Percentiles rank a stretch among this genome's conserved stretches.
These are phyloP conservation scores for Neotropicomus parvogracilis DNA, from an alignment of 1,284 basidiomycete species.

Conservation along the genomic window DNA sequence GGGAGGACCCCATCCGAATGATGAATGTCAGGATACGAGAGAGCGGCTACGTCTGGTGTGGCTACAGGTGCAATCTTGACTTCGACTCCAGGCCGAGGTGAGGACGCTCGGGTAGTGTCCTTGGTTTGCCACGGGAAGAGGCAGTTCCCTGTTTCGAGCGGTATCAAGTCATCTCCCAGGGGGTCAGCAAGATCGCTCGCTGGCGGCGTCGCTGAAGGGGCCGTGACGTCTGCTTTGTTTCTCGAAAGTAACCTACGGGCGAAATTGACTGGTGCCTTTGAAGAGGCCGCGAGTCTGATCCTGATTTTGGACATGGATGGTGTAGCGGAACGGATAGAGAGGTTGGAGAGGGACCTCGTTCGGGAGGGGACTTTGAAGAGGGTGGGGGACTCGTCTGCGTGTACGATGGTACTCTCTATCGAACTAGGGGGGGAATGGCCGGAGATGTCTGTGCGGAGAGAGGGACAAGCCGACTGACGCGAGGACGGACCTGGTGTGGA, in stretches of 20 bases:
- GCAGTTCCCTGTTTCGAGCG: slow-evolving; percentile 36
- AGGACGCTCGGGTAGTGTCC: slow-evolving; percentile 27
- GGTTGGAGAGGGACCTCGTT: slow-evolving; percentile 54
- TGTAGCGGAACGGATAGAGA: slow-evolving; percentile 46
- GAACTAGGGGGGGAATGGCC: slow-evolving; percentile 17
- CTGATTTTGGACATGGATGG: slow-evolving; percentile 47
- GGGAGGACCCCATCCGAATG: slow-evolving; percentile 15
- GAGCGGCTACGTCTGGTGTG: slow-evolving; percentile 10
- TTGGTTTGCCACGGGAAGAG: slow-evolving; percentile 44
- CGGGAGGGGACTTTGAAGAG: slow-evolving; percentile 38
- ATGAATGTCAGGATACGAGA: slow-evolving; percentile 14
- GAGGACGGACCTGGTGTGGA: slow-evolving; percentile 55
- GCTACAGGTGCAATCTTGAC: slow-evolving; percentile 19
- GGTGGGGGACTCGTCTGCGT: slow-evolving; percentile 11
- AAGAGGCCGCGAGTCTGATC: slow-evolving; percentile 42
- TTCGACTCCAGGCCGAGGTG: slow-evolving; percentile 29
- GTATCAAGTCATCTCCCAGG: slow-evolving; percentile 13
- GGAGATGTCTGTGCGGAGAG: slow-evolving; percentile 19
- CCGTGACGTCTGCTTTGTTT: slow-evolving; percentile 34
- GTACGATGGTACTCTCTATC: slow-evolving; percentile 13
- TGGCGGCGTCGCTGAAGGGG: slow-evolving; percentile 6
- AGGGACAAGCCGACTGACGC: slow-evolving; percentile 40
- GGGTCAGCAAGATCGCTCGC: slow-evolving; percentile 4
- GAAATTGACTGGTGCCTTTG: slow-evolving; percentile 45
- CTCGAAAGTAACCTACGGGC: slow-evolving; percentile 53